A percentile compares a stretch with the other conserved stretches of the same genome.
These are phyloP conservation scores for Closterium sp. DNA, from an alignment of 139 green algal genomes.

Conservation along the genomic window DNA sequence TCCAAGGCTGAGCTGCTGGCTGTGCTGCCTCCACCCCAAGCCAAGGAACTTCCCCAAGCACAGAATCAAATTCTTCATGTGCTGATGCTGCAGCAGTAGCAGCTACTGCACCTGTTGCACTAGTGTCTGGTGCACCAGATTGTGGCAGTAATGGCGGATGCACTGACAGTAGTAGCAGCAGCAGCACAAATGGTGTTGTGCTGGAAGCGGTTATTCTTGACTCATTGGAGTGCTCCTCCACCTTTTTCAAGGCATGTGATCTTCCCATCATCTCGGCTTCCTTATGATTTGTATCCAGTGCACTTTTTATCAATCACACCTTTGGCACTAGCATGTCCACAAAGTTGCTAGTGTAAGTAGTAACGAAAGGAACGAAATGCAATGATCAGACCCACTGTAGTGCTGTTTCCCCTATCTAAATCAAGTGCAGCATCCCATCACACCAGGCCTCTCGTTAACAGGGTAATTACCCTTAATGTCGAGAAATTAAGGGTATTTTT, in stretches of 20 bases:
- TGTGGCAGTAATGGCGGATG: neutral
- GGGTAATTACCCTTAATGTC: too few species aligned
- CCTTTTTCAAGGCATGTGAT: neutral
- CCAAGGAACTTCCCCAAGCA: neutral
- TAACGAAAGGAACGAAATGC: too few species aligned
- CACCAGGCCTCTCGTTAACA: too few species aligned
- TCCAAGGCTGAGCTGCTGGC: conserved; percentile 5
- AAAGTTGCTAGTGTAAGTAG: too few species aligned
- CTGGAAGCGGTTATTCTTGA: neutral
- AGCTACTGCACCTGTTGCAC: neutral
- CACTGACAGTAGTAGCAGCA: neutral
- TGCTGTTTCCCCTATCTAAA: too few species aligned
- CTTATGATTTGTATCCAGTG: too few species aligned
- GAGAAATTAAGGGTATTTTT: too few species aligned
- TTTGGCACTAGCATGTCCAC: too few species aligned
- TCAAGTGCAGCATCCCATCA: too few species aligned
- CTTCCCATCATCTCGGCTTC: neutral
- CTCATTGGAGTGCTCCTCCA: neutral
- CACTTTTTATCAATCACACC: too few species aligned
- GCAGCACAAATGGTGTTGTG: neutral
- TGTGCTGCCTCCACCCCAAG: neutral
- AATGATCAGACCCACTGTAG: too few species aligned
- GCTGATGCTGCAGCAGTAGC: neutral
- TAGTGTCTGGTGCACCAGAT: neutral
- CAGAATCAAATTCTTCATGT: neutral